phyloP scores from a whole-genome alignment of 2,329 filamentous ascomycete genomes.

The Cercospora zeina region DNA sequence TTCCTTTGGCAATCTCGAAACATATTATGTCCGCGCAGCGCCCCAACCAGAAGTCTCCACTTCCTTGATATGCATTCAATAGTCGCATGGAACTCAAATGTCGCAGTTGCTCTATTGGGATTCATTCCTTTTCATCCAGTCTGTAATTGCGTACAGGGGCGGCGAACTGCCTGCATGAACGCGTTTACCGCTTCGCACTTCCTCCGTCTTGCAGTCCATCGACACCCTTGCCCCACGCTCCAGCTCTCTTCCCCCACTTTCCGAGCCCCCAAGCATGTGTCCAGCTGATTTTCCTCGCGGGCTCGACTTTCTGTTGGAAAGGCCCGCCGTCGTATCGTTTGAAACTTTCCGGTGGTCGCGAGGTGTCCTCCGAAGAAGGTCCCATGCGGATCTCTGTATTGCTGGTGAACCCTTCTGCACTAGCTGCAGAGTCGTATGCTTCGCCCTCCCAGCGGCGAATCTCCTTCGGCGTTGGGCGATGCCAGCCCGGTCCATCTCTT shows the following conservation, averaged over 20 bases:
- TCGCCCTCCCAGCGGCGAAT: conserved; percentile 66
- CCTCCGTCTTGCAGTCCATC: conserved; percentile 49
- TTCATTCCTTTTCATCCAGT: not conserved
- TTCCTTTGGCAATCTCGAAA: no score
- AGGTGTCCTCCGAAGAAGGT: conserved; percentile 31
- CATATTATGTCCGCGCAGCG: no score
- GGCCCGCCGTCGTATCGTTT: conserved; percentile 45
- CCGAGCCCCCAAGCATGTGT: conserved; percentile 57
- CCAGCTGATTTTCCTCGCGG: conserved; percentile 55
- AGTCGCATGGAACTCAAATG: no score
- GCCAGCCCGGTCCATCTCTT: conserved; percentile 62
- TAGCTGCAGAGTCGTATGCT: conserved; percentile 17
- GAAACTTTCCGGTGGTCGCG: conserved; percentile 45
- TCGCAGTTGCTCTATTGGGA: not conserved
- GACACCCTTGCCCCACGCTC: conserved; percentile 54
- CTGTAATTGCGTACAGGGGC: not conserved
- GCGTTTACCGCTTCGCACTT: conserved; percentile 36
- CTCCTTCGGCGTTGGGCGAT: conserved; percentile 64
- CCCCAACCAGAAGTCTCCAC: no score
- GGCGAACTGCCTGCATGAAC: not conserved
- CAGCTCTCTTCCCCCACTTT: conserved; percentile 56
- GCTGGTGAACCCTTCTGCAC: not conserved
- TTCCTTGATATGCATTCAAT: no score
- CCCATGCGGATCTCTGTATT: conserved; percentile 31
- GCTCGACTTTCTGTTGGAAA: conserved; percentile 47